Evolutionary conservation across 352 stramenopile species (phyloP), one percentile per base, ranked within the genome.

Genomic region (Pythium sukuiense): DNA sequence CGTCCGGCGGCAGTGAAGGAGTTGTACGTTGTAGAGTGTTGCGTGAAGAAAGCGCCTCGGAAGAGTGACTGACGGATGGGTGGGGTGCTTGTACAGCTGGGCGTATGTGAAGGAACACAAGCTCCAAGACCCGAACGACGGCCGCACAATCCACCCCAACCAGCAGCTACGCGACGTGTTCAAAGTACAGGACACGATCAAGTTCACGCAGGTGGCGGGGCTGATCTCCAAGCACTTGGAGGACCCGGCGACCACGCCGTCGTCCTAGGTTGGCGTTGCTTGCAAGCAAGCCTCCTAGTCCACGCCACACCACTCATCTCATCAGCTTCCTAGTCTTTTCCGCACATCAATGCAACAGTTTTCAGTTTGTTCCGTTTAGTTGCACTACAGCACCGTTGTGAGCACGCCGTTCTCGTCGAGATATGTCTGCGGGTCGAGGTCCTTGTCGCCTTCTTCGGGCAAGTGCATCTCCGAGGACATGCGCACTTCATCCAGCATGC

Each of bases 31-130:
- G 26, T 49, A 24, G 5, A 29, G 1, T 14, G n/a, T 8, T 62
- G 27, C 7, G n/a, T 57, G 20, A 71, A 33, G 33, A 33, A 9
- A 58, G 2, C 35, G 62, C 55, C 37, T 27, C n/a, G 46, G 3
- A 56, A 61, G n/a, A 26, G 37, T 55, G 6, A 29, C 14, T n/a
- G 20, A 55, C 65, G 20, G 20, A 24, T 24, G 20, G 20, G 14
- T 39, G 43, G 39, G 6, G 52, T 16, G 24, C 45, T 18, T 35
- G 27, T 24, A 24, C 33, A 93, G 82, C 65, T 93, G 82, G 85
- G 73, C 63, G 30, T 93, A 93, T 30, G 85, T 88, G 54, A 93
- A 93, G 67, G 53, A 83, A 62, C 81, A 93, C 62, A 71, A 91
- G 55, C 80, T 93, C 41, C 85, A 93, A 65, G 81, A 93, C 29